Percentiles rank a stretch among this genome's conserved stretches.
phyloP scores from a whole-genome alignment of 768 basidiomycete genomes.

The Phylloporus sp. region DNA sequence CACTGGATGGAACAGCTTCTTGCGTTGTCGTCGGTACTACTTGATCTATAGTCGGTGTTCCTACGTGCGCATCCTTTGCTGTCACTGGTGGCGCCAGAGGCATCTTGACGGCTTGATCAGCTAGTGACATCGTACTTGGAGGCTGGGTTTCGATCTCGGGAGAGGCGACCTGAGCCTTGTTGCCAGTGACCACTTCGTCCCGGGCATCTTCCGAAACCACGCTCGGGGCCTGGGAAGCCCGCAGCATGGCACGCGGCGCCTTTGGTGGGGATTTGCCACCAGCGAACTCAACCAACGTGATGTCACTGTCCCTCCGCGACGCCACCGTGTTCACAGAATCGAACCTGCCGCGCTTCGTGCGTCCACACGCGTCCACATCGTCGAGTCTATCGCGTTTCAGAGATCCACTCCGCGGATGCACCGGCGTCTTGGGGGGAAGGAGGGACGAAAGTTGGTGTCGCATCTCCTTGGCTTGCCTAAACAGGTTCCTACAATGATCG shows the following conservation, averaged over 20 bases:
- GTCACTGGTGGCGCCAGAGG: conserved; percentile 5
- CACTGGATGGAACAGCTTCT: background rate
- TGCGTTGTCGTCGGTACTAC: no score
- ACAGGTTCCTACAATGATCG: conserved; percentile 18
- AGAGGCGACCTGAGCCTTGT: background rate
- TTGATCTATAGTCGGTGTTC: background rate
- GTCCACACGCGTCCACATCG: conserved; percentile 10
- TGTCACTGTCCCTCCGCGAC: conserved; percentile 24
- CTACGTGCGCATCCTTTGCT: background rate
- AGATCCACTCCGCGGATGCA: conserved; percentile 1
- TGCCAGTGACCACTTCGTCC: conserved; percentile 1
- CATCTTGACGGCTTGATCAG: conserved; percentile 5
- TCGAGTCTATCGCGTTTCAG: conserved; percentile 12
- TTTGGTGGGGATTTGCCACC: conserved; percentile 13
- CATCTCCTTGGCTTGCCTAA: conserved; percentile 25
- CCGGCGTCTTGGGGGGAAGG: conserved; percentile 1
- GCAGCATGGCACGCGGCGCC: conserved; percentile 21
- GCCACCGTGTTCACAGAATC: conserved; percentile 8
- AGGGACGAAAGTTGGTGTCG: conserved; percentile 18
- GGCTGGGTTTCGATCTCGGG: background rate
- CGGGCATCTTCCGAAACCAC: background rate
- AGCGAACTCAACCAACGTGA: conserved; percentile 19
- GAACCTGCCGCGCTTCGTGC: conserved; percentile 15
- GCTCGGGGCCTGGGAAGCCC: conserved; percentile 2
- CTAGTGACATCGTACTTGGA: background rate